These are phyloP conservation scores for Rhynchosporium agropyri DNA, from an alignment of 2,329 filamentous ascomycete species.

Conservation along the genomic window DNA sequence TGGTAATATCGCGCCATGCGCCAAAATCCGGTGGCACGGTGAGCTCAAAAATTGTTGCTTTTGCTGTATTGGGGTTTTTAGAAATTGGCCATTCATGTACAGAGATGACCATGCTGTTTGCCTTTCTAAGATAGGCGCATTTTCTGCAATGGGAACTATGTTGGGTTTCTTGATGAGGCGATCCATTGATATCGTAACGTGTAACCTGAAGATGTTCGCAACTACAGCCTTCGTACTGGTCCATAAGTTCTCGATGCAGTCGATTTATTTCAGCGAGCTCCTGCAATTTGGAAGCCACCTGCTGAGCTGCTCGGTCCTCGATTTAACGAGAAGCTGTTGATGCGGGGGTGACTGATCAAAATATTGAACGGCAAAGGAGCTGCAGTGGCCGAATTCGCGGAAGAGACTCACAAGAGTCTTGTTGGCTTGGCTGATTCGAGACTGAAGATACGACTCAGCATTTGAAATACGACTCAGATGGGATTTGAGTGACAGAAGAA, in stretches of 20 bases:
- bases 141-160: conserved; percentile 40
- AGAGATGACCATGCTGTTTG: conserved; percentile 47
- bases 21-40: conserved; percentile 45
- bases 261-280: conserved; percentile 45
- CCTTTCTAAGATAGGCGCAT: conserved; percentile 43
- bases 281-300: conserved; percentile 30
- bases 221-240: background rate
- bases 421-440: no score
- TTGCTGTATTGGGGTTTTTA: conserved; percentile 35
- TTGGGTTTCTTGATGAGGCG: conserved; percentile 3
- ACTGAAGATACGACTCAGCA: no score
- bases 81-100: conserved; percentile 61
- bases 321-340: conserved; percentile 44
- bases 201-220: conserved; percentile 17
- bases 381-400: no score
- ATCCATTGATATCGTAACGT: background rate
- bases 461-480: no score
- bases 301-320: conserved; percentile 43
- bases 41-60: conserved; percentile 57
- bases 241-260: conserved; percentile 40
- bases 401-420: no score
- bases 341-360: conserved; percentile 49
- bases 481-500: no score
- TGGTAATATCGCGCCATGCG: conserved; percentile 50
- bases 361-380: no score